Evolutionary conservation across 108 stramenopile species (phyloP).

Genomic region (Skeletonema costatum): DNA sequence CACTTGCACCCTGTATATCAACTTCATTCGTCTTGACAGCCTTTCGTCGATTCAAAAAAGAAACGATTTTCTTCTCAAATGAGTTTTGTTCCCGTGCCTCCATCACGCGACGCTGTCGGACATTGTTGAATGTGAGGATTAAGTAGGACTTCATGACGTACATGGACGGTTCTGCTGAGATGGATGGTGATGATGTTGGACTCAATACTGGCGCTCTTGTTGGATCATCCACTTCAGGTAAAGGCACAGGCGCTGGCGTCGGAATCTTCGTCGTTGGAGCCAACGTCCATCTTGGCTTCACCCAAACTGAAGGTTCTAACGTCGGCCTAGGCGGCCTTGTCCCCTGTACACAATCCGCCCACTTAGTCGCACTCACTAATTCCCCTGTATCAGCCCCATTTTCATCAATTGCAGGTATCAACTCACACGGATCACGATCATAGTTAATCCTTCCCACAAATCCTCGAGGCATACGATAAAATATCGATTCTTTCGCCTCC

Average conservation of each 20-base stretch:
- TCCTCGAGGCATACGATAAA: constrained; percentile 25
- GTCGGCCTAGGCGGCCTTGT: background rate
- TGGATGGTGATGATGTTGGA: background rate
- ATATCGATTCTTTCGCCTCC: constrained; percentile 14
- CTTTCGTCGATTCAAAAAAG: background rate
- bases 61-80: background rate
- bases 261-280: background rate
- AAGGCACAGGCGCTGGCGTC: background rate
- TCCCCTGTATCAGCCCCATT: background rate
- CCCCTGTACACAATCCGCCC: background rate
- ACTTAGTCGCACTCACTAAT: background rate
- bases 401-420: background rate
- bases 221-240: background rate
- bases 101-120: background rate
- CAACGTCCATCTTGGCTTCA: background rate
- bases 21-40: constrained; percentile 1
- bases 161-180: background rate
- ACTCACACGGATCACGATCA: constrained; percentile 18
- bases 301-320: background rate
- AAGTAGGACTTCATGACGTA: constrained; percentile 15
- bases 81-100: background rate
- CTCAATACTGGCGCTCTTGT: background rate
- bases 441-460: constrained; percentile 30
- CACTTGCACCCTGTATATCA: background rate
- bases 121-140: constrained; percentile 13